Evolutionary conservation across 75 land plant genomes (phyloP), one percentile per base, ranked within the genome.

Genomic region (Selaginella moellendorffii): DNA sequence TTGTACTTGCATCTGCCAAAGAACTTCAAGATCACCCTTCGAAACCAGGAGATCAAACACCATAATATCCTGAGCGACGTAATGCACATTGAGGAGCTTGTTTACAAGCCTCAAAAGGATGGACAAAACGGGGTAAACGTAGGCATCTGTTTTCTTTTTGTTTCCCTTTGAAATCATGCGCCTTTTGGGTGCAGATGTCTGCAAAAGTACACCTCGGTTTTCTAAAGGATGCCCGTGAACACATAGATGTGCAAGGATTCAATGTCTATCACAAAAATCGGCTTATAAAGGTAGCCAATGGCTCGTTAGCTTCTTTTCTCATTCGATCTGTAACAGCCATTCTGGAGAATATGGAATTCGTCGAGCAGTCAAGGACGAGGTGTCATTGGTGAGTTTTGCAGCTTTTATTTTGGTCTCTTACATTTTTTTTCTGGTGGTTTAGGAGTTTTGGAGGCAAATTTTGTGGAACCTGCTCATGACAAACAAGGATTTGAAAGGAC

Each of bases 261-360:
- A 92, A 87, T 67, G 88, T 92, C 18, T 92, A 92, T 74, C 97
- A 92, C 72, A 92, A 92, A 64, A 92, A 92, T 67, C 80, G 97
- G 24, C 80, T 92, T 0, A 92, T 92, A 28, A 92, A 86, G 87
- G 96, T 83, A 31, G 27, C 26, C 46, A 36, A 36, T 5, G 10
- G 46, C 14, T 36, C 5, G 46, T 14, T 36, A 36, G 14, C 5
- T 5, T 36, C 5, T 36, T 36, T 36, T 5, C 14, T 36, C 5
- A 36, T 14, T 5, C 46, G 5, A 5, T 5, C 14, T 74, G 23
- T 67, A 76, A 66, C 84, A 91, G 97, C 97, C 97, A 20, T 91
- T 87, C 66, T 91, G 83, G 92, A 79, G 69, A 66, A 85, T 91
- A 62, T 75, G 80, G 51, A 72, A 71, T 69, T 77, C 75, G 22